phyloP scores from a whole-genome alignment of 176 grass and related monocot species.

The Luzula sylvatica region DNA sequence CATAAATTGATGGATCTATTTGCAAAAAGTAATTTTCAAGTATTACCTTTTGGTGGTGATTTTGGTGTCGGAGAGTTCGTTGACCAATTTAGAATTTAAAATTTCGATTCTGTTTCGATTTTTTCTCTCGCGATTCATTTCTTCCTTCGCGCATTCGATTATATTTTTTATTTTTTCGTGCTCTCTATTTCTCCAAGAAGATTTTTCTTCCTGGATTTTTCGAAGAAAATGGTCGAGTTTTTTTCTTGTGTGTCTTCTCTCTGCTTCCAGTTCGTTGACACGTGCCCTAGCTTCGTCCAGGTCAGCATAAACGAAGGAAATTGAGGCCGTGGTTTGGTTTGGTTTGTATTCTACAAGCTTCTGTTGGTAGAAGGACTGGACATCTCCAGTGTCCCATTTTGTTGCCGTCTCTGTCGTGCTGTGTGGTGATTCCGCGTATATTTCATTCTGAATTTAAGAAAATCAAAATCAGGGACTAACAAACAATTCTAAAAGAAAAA shows the following conservation, averaged over 20 bases:
- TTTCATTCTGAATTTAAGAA: constrained; percentile 29
- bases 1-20: not conserved
- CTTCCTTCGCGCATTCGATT: constrained; percentile 48
- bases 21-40: not conserved
- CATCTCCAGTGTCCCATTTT: constrained; percentile 37
- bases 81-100: constrained; percentile 48
- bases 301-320: constrained; percentile 37
- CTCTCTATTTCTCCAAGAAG: constrained; percentile 48
- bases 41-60: constrained; percentile 22
- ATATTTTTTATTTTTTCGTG: constrained; percentile 47
- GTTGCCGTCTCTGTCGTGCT: constrained; percentile 45
- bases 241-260: constrained; percentile 42
- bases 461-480: not conserved
- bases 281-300: constrained; percentile 33
- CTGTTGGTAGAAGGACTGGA: constrained; percentile 20
- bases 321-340: constrained; percentile 10
- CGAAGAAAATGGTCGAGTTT: constrained; percentile 41
- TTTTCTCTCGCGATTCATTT: constrained; percentile 46
- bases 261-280: constrained; percentile 45
- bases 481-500: not conserved
- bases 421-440: constrained; percentile 22
- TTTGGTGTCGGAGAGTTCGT: constrained; percentile 50
- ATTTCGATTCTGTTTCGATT: constrained; percentile 35
- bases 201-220: constrained; percentile 44
- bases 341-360: constrained; percentile 29